Conservation (phyloP, 2,329 filamentous ascomycete genomes). For the Aspergillus sojae region DNA sequence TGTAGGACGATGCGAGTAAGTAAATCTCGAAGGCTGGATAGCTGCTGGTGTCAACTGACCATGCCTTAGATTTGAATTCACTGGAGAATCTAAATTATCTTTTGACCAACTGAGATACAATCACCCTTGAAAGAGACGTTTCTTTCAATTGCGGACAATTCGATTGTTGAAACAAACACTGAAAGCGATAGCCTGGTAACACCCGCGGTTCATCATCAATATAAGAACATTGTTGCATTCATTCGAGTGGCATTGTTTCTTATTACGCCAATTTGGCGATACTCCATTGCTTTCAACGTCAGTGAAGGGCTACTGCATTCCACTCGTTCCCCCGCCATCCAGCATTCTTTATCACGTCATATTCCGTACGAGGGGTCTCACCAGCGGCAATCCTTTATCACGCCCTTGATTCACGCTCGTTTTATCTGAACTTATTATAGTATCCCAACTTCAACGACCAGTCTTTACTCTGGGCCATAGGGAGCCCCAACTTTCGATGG, state of each 20-base stretch:
- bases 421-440: conserved; percentile 7
- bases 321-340: conserved; percentile 26
- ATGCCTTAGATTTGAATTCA: conserved; percentile 2
- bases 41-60: conserved; percentile 10
- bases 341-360: conserved; percentile 16
- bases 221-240: background rate
- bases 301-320: conserved; percentile 22
- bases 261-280: background rate
- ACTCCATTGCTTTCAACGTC: background rate
- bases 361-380: conserved; percentile 7
- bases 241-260: conserved; percentile 2
- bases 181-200: background rate
- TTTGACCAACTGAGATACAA: background rate
- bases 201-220: background rate
- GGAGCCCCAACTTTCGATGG: conserved; percentile 30
- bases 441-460: conserved; percentile 3
- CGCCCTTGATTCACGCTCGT: conserved; percentile 1
- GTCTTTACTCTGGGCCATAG: conserved; percentile 6
- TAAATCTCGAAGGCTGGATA: conserved; percentile 16
- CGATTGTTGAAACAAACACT: background rate
- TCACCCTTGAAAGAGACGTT: background rate
- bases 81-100: background rate
- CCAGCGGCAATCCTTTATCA: background rate
- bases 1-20: conserved; percentile 19
- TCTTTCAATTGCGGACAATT: background rate